Conservation (phyloP, 495 filamentous ascomycete species). For the Pyronema domesticum region DNA sequence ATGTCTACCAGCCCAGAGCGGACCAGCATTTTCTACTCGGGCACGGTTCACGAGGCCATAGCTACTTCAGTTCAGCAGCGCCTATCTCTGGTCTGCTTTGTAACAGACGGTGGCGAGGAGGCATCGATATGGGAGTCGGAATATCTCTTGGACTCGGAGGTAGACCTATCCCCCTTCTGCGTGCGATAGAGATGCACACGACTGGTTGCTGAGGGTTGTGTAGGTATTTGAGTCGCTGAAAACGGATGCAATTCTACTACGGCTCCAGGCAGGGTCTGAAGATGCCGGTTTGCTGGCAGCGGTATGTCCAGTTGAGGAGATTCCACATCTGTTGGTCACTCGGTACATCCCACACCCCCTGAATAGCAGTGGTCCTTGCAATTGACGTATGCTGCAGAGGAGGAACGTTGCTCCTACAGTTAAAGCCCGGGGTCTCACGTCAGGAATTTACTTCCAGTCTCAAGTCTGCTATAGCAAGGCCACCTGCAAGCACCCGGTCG, state of each 20-base stretch:
- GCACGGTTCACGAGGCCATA: conserved; percentile 64
- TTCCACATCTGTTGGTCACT: conserved; percentile 51
- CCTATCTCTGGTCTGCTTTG: conserved; percentile 53
- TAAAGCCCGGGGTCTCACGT: conserved; percentile 19
- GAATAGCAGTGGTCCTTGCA: background rate
- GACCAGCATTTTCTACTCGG: conserved; percentile 54
- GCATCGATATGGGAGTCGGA: conserved; percentile 60
- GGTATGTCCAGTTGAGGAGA: conserved; percentile 55
- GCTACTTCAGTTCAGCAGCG: conserved; percentile 46
- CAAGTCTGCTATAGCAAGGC: conserved; percentile 8
- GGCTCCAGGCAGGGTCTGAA: conserved; percentile 47
- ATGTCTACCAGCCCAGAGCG: background rate
- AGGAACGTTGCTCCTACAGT: conserved; percentile 20
- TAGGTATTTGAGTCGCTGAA: conserved; percentile 34
- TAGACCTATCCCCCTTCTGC: conserved; percentile 21
- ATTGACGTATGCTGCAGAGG: conserved; percentile 6
- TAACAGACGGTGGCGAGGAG: conserved; percentile 46
- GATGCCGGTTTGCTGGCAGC: conserved; percentile 68
- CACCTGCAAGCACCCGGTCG: background rate
- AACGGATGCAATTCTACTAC: conserved; percentile 45
- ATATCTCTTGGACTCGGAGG: conserved; percentile 44
- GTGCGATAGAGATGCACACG: background rate
- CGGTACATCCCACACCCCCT: background rate
- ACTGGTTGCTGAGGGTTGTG: conserved; percentile 1
- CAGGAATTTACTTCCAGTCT: conserved; percentile 17